Conservation (phyloP, 176 grass and related monocot species). For the Avena atlantica region DNA sequence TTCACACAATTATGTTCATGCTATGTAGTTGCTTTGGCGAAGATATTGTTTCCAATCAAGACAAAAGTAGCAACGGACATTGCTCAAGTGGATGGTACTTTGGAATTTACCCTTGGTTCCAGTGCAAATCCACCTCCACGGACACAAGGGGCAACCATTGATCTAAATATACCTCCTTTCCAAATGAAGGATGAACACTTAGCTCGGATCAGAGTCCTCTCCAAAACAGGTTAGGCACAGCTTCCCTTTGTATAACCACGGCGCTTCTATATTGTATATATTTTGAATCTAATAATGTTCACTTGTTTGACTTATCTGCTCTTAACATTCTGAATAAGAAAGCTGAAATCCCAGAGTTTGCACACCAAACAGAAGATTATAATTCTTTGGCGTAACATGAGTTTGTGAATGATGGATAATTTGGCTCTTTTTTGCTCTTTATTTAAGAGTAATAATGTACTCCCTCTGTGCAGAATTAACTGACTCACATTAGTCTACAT, state of each 20-base stretch:
- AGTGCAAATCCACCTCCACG: constrained; percentile 31
- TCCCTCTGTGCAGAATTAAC: no score
- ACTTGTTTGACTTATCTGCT: background rate
- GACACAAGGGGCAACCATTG: constrained; percentile 41
- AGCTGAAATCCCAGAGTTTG: background rate
- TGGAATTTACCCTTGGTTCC: constrained; percentile 67
- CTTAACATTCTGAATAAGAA: background rate
- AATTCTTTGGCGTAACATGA: background rate
- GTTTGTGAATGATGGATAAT: background rate
- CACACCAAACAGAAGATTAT: background rate
- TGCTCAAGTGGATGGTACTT: constrained; percentile 82
- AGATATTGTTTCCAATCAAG: constrained; percentile 79
- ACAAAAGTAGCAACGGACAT: constrained; percentile 85
- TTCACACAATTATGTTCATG: constrained; percentile 28
- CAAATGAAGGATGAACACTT: constrained; percentile 70
- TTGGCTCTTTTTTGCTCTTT: background rate
- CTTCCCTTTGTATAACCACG: background rate
- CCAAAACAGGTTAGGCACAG: constrained; percentile 67
- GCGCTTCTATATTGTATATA: background rate
- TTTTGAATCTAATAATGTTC: background rate
- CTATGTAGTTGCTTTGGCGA: constrained; percentile 85
- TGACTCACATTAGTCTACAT: no score
- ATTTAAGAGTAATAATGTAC: background rate
- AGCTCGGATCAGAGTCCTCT: constrained; percentile 76
- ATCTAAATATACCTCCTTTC: constrained; percentile 70